phyloP scores from a whole-genome alignment of 805 yeast species.

The Candida vartiovaarae region DNA sequence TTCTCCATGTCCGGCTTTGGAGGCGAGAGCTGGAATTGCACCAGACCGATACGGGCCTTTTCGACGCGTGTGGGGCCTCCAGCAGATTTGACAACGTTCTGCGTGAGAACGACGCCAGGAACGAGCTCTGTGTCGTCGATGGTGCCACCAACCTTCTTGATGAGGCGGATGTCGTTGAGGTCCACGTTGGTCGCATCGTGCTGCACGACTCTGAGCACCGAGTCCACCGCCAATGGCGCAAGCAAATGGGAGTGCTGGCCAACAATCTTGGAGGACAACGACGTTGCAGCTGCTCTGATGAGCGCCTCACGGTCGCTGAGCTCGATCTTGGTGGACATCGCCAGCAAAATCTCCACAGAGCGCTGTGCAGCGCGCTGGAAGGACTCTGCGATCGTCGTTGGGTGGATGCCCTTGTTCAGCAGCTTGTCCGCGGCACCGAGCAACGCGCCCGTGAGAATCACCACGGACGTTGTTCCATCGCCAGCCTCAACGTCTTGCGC shows the following conservation, averaged over 20 bases:
- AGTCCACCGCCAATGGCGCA: constrained; percentile 92
- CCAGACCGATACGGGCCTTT: constrained; percentile 85
- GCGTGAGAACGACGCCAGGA: constrained; percentile 91
- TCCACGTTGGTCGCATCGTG: constrained; percentile 66
- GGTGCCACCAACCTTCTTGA: constrained; percentile 95
- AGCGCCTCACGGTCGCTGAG: constrained; percentile 75
- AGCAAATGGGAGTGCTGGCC: constrained; percentile 81
- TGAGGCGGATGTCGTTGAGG: constrained; percentile 76
- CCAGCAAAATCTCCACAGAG: constrained; percentile 73
- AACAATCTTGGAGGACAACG: constrained; percentile 90
- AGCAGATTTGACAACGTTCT: constrained; percentile 79
- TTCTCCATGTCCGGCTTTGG: constrained; percentile 94
- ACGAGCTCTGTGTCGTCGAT: constrained; percentile 93
- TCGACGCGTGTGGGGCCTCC: constrained; percentile 95
- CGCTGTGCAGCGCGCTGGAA: constrained; percentile 81
- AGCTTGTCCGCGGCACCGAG: constrained; percentile 92
- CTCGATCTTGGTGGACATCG: constrained; percentile 79
- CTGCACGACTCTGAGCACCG: constrained; percentile 73
- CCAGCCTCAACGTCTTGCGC: constrained; percentile 99
- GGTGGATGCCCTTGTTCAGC: constrained; percentile 87
- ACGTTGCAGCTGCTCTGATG: constrained; percentile 89
- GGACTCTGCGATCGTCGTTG: constrained; percentile 93
- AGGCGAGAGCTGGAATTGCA: constrained; percentile 88
- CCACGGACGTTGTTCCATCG: constrained; percentile 98
- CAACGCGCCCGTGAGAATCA: constrained; percentile 88